A percentile compares a stretch with the other conserved stretches of the same genome.
These are phyloP conservation scores for Cryptococcus floricola DNA, from an alignment of 1,284 basidiomycete genomes.

Conservation along the genomic window DNA sequence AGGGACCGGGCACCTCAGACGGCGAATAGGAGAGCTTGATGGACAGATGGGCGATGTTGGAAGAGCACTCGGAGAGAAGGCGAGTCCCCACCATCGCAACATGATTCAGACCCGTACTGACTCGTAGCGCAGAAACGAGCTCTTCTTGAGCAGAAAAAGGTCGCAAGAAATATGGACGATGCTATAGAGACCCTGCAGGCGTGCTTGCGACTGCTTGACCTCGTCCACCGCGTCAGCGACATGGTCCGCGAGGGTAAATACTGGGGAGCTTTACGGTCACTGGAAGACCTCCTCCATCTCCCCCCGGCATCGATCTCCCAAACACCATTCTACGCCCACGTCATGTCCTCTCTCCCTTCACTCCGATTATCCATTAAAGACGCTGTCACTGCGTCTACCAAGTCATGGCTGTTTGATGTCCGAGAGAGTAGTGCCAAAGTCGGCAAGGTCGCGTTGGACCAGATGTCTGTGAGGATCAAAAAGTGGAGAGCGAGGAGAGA, in stretches of 20 bases:
- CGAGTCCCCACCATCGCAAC: constrained; percentile 14
- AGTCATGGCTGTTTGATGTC: constrained; percentile 95
- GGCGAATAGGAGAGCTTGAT: constrained; percentile 57
- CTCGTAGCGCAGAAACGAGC: constrained; percentile 61
- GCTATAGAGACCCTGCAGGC: constrained; percentile 92
- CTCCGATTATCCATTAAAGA: constrained; percentile 83
- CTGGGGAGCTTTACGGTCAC: constrained; percentile 91
- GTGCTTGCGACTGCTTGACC: constrained; percentile 85
- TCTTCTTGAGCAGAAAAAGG: constrained; percentile 83
- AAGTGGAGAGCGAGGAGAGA: constrained; percentile 80
- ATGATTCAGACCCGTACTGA: neutral
- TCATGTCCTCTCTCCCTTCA: constrained; percentile 86
- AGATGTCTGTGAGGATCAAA: constrained; percentile 78
- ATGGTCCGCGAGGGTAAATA: constrained; percentile 91
- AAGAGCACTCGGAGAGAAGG: constrained; percentile 76
- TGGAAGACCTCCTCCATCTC: constrained; percentile 89
- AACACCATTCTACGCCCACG: constrained; percentile 87
- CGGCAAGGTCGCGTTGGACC: constrained; percentile 81
- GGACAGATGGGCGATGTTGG: constrained; percentile 64
- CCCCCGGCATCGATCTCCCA: constrained; percentile 85
- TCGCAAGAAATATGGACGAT: constrained; percentile 88
- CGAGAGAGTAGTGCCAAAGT: constrained; percentile 83
- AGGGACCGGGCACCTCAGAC: constrained; percentile 55
- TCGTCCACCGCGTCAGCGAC: constrained; percentile 87
- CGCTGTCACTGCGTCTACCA: constrained; percentile 89